phyloP scores from a whole-genome alignment of 2,329 filamentous ascomycete species.

The Ophiobolus disseminans region DNA sequence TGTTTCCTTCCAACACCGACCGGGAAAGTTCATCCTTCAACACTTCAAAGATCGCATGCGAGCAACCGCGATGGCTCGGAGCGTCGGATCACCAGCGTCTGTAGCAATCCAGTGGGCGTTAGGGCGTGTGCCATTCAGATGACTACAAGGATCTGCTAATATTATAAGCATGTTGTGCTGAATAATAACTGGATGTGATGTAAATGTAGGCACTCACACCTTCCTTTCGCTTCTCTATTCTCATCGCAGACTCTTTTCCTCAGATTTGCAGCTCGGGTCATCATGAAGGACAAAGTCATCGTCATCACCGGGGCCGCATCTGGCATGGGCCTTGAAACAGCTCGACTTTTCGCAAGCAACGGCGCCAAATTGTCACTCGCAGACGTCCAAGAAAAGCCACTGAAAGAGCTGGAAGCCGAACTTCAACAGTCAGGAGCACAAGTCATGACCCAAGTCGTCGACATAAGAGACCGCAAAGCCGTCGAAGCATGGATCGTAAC shows the following conservation, averaged over 20 bases:
- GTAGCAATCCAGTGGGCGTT: background rate
- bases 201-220: background rate
- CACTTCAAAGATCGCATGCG: background rate
- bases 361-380: conserved; percentile 42
- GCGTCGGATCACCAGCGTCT: background rate
- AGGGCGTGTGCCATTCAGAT: too few species aligned
- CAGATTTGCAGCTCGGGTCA: too few species aligned
- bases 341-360: conserved; percentile 33
- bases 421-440: conserved; percentile 22
- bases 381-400: conserved; percentile 37
- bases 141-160: background rate
- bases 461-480: conserved; percentile 56
- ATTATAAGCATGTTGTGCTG: background rate
- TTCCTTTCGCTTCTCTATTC: too few species aligned
- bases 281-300: conserved; percentile 41
- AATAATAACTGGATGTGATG: too few species aligned
- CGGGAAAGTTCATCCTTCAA: background rate
- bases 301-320: conserved; percentile 42
- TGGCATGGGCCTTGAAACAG: conserved; percentile 41
- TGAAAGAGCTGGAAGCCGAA: conserved; percentile 29
- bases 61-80: background rate
- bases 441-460: conserved; percentile 53
- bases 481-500: conserved; percentile 61
- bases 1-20: background rate
- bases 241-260: too few species aligned